phyloP scores from a whole-genome alignment of 495 filamentous ascomycete genomes.

The Parachaetomium inaequale region DNA sequence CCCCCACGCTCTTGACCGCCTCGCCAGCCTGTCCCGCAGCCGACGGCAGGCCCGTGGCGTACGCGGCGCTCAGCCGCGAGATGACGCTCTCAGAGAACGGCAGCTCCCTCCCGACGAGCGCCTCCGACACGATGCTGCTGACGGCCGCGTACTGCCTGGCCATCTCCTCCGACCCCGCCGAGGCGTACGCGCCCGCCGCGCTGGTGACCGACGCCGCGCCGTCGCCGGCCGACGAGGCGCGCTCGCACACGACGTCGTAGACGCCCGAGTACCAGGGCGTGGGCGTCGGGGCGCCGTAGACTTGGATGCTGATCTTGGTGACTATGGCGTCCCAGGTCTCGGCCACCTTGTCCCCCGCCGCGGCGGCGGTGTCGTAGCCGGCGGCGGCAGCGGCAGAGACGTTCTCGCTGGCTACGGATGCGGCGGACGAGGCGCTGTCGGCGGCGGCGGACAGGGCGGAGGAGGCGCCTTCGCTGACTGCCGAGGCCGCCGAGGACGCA shows the following conservation, averaged over 20 bases:
- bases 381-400: slow-evolving; percentile 35
- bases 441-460: slow-evolving; percentile 30
- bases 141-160: slow-evolving; percentile 64
- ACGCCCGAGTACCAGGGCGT: slow-evolving; percentile 51
- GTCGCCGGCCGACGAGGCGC: slow-evolving; percentile 25
- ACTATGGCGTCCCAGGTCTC: slow-evolving; percentile 64
- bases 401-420: slow-evolving; percentile 26
- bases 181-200: slow-evolving; percentile 53
- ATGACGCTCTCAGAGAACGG: slow-evolving; percentile 79
- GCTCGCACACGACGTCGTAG: slow-evolving; percentile 31
- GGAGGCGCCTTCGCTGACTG: slow-evolving; percentile 20
- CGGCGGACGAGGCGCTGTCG: slow-evolving; percentile 28
- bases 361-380: slow-evolving; percentile 28
- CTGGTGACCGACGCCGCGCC: slow-evolving; percentile 44
- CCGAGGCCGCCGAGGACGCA: slow-evolving; percentile 31
- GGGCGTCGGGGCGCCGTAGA: slow-evolving; percentile 71
- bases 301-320: slow-evolving; percentile 61
- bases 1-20: slow-evolving; percentile 31
- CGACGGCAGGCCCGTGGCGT: slow-evolving; percentile 33
- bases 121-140: slow-evolving; percentile 68
- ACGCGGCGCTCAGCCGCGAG: slow-evolving; percentile 62
- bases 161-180: slow-evolving; percentile 51
- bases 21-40: slow-evolving; percentile 24
- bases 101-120: slow-evolving; percentile 73
- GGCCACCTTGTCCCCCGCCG: slow-evolving; percentile 41